Percentiles rank a stretch among this genome's conserved stretches.
Conservation (phyloP, 139 green algal species). For the Pedinophyceae sp. region DNA sequence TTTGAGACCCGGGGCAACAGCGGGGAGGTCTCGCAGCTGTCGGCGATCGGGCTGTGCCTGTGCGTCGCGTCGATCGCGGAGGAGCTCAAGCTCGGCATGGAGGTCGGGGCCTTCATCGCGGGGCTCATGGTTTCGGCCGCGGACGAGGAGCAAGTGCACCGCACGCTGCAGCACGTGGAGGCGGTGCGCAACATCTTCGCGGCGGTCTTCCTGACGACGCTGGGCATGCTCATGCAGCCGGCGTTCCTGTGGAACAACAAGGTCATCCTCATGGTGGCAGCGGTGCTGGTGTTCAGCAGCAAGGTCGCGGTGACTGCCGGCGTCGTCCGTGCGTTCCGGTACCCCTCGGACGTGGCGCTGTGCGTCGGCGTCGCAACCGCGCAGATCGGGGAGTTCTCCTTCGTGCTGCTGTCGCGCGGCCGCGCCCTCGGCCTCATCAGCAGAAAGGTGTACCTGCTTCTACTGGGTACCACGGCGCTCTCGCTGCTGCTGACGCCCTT, state of each 20-base stretch:
- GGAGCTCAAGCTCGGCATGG: conserved; percentile 16
- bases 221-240: conserved; percentile 38
- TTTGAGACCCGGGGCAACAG: conserved; percentile 1
- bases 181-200: conserved; percentile 30
- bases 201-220: conserved; percentile 24
- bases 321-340: conserved; percentile 25
- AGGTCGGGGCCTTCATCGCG: conserved; percentile 30
- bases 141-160: conserved; percentile 11
- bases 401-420: conserved; percentile 24
- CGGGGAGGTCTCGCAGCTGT: conserved; percentile 22
- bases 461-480: conserved; percentile 33
- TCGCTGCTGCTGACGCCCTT: conserved; percentile 23
- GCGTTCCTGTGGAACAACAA: conserved; percentile 30
- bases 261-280: conserved; percentile 18
- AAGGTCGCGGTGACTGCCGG: conserved; percentile 19
- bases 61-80: conserved; percentile 8
- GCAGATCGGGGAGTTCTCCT: conserved; percentile 34
- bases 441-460: conserved; percentile 27
- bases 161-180: conserved; percentile 27
- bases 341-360: conserved; percentile 7
- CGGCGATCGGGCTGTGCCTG: conserved; percentile 22
- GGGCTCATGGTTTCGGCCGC: conserved; percentile 24
- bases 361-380: conserved; percentile 22
- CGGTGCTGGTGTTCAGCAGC: conserved; percentile 13
- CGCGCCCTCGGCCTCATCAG: conserved; percentile 15